A percentile compares a stretch with the other conserved stretches of the same genome.
Evolutionary conservation across 805 yeast genomes (phyloP).

Genomic region (Pichia kluyveri): DNA sequence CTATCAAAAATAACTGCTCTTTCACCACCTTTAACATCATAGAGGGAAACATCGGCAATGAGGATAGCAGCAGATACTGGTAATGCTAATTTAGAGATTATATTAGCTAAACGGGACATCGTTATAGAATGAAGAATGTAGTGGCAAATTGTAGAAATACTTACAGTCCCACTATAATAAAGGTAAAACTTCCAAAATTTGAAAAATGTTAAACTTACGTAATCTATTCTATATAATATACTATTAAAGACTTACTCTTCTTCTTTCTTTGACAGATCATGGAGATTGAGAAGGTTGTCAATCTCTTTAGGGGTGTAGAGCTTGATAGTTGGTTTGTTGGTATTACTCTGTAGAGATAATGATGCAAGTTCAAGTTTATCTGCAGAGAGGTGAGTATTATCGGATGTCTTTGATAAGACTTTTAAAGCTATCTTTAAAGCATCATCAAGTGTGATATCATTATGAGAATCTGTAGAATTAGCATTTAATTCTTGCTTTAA

Average conservation of each 20-base stretch:
- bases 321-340: conserved; percentile 41
- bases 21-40: conserved; percentile 93
- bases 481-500: conserved; percentile 89
- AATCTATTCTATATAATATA: too few relatives aligned
- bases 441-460: conserved; percentile 59
- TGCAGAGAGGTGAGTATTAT: conserved; percentile 71
- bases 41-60: conserved; percentile 74
- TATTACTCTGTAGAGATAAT: conserved; percentile 36
- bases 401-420: conserved; percentile 91
- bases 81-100: conserved; percentile 45
- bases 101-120: conserved; percentile 34
- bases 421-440: conserved; percentile 86
- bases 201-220: too few relatives aligned
- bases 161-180: too few relatives aligned
- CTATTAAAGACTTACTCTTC: conserved; percentile 19
- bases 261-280: conserved; percentile 18
- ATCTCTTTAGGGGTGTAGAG: conserved; percentile 79
- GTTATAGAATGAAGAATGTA: neutral
- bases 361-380: conserved; percentile 94
- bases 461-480: too few relatives aligned
- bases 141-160: too few relatives aligned
- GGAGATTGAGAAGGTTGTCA: conserved; percentile 47
- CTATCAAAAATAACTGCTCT: conserved; percentile 95
- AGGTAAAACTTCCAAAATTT: too few relatives aligned
- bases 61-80: conserved; percentile 65